These are phyloP conservation scores for Passalora sequoiae DNA, from an alignment of 2,329 filamentous ascomycete genomes.

Conservation along the genomic window DNA sequence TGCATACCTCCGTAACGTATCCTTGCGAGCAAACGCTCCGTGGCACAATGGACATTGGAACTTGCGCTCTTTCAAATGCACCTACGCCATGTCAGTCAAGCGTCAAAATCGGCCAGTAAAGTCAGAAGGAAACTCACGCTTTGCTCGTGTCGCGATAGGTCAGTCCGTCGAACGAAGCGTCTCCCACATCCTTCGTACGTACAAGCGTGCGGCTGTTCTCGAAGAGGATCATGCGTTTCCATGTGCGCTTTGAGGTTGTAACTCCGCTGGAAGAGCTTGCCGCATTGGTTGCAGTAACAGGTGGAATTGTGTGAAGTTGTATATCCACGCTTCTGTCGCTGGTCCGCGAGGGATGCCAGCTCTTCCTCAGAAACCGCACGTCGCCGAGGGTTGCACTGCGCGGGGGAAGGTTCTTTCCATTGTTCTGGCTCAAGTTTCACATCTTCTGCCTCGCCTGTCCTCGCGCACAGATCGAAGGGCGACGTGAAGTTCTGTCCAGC, in stretches of 20 bases:
- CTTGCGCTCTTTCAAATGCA: conserved; percentile 68
- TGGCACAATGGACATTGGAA: conserved; percentile 67
- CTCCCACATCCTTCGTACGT: conserved; percentile 60
- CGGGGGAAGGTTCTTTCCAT: neutral
- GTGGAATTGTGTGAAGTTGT: conserved; percentile 62
- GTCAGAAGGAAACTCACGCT: conserved; percentile 41
- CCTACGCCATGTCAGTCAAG: conserved; percentile 38
- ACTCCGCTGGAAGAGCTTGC: conserved; percentile 71
- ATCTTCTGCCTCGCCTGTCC: conserved; percentile 4
- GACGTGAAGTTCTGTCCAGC: conserved; percentile 1
- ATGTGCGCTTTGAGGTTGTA: conserved; percentile 86
- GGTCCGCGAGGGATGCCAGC: conserved; percentile 3
- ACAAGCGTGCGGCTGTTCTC: conserved; percentile 68
- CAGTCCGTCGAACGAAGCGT: conserved; percentile 77
- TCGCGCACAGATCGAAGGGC: neutral
- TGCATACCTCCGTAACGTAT: conserved; percentile 70
- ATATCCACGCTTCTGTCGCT: conserved; percentile 25
- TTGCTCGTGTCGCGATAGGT: conserved; percentile 56
- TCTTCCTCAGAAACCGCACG: conserved; percentile 10
- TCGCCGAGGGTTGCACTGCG: conserved; percentile 3
- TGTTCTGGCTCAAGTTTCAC: conserved; percentile 3
- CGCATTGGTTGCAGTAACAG: conserved; percentile 68
- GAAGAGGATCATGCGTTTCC: conserved; percentile 72
- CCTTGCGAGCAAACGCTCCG: conserved; percentile 69
- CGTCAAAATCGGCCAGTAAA: conserved; percentile 27